Evolutionary conservation across 495 filamentous ascomycete genomes (phyloP).

Genomic region (Podospora anserina): DNA sequence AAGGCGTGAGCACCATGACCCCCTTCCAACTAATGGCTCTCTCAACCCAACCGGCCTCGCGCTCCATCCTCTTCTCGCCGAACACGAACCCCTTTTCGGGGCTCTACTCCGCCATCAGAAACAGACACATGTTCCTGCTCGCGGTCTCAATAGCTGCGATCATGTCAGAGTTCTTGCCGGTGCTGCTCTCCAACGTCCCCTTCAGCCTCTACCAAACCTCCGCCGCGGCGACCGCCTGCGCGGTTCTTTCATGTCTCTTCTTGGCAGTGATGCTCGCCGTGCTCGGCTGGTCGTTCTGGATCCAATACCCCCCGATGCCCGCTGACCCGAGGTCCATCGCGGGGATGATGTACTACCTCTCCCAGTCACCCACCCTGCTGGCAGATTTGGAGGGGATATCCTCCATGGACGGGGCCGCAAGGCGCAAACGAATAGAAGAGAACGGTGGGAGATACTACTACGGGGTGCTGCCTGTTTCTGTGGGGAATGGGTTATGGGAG

Average conservation of each 20-base stretch:
- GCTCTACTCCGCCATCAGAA: conserved; percentile 26
- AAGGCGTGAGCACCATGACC: conserved; percentile 34
- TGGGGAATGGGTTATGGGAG: conserved; percentile 6
- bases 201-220: conserved; percentile 33
- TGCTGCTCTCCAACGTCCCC: conserved; percentile 36
- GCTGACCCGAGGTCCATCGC: conserved; percentile 35
- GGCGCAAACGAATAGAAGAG: conserved; percentile 21
- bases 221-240: conserved; percentile 27
- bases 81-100: conserved; percentile 37
- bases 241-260: conserved; percentile 22
- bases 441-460: conserved; percentile 33
- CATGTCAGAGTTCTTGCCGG: conserved; percentile 34
- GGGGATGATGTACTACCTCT: conserved; percentile 36
- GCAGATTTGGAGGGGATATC: conserved; percentile 31
- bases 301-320: conserved; percentile 37
- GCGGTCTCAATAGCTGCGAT: conserved; percentile 26
- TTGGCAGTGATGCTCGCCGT: conserved; percentile 27
- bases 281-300: conserved; percentile 27
- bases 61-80: conserved; percentile 30
- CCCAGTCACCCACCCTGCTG: conserved; percentile 25
- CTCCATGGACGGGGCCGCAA: conserved; percentile 17
- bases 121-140: conserved; percentile 26
- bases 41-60: conserved; percentile 20
- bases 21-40: conserved; percentile 30
- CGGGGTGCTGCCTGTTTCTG: conserved; percentile 23